phyloP scores from a whole-genome alignment of 169 alveolate species.

The Plasmodium chabaudi region DNA sequence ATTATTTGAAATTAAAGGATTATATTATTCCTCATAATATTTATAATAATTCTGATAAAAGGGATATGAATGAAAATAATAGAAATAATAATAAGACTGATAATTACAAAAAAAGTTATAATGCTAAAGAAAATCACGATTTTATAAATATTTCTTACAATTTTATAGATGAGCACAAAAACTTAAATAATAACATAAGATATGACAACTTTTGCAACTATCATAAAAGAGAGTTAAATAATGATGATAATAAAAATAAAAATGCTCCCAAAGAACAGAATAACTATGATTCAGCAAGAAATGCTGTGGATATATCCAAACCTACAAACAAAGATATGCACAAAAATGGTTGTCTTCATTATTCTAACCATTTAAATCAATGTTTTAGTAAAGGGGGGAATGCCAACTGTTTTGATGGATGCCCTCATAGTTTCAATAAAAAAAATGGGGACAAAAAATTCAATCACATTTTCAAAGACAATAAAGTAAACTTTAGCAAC shows the following conservation, averaged over 20 bases:
- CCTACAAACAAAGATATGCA: too few relatives aligned
- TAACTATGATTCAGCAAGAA: neutral
- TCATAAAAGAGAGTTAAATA: constrained; percentile 6
- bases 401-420: neutral
- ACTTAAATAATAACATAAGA: constrained; percentile 9
- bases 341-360: neutral
- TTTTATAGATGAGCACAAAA: constrained; percentile 42
- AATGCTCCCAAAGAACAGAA: neutral
- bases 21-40: constrained; percentile 50
- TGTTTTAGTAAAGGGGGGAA: neutral
- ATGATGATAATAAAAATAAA: neutral
- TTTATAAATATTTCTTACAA: constrained; percentile 27
- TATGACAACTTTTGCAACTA: constrained; percentile 43
- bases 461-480: too few relatives aligned
- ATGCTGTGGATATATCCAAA: neutral
- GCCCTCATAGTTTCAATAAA: neutral
- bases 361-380: neutral
- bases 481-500: neutral
- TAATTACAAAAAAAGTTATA: neutral
- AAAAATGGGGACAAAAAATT: too few relatives aligned
- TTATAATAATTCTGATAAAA: constrained; percentile 3
- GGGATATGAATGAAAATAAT: neutral
- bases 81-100: neutral
- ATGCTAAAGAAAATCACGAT: neutral
- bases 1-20: constrained; percentile 52